Evolutionary conservation across 2,329 filamentous ascomycete genomes (phyloP), one percentile per base, ranked within the genome.

Genomic region (Paracoccidioides lutzii): DNA sequence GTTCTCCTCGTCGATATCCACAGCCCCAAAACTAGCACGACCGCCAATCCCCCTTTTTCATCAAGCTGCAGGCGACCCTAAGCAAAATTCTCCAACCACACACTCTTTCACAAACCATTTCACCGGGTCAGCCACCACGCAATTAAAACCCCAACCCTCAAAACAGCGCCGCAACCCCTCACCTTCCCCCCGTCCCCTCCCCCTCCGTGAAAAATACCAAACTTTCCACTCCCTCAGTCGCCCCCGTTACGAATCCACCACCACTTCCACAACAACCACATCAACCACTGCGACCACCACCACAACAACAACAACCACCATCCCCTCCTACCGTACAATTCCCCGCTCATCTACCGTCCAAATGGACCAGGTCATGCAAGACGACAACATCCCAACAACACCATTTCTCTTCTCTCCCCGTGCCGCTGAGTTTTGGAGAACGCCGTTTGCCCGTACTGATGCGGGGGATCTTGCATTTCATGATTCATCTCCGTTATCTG

Each of bases 341-440:
- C 57, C 50, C 43, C 54, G 48, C 37, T 59, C 54, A 41, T 62
- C 64, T 10, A 53, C 63, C 4, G 28, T 32, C 10, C 63, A 62
- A 46, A 69, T 70, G 56, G 68, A 71, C 57, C 59, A 71, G 4
- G 70, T 71, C 50, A 66, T 68, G 59, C 67, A 71, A 43, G 70
- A 73, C 57, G 60, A 22, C 22, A 22, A 22, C 22, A 22, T 65
- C 9, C 69, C 72, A 4, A 62, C 66, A 33, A 67, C 65, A 3
- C 65, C 67, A 12, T 71, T 68, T 3, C 54, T 76, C 8, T 71
- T 76, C 53, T 76, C 75, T 2, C 75, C 75, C 2, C 65, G 73
- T 44, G 73, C 72, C 2, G 69, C 67, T 6, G 70, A 71, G 43
- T 76, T 76, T 55, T 62, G 73, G 59, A 65, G 69, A 4, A 66